Percentiles rank a stretch among this genome's conserved stretches.
phyloP scores from a whole-genome alignment of 2,329 filamentous ascomycete genomes.

The Verticillium zaregamsianum region DNA sequence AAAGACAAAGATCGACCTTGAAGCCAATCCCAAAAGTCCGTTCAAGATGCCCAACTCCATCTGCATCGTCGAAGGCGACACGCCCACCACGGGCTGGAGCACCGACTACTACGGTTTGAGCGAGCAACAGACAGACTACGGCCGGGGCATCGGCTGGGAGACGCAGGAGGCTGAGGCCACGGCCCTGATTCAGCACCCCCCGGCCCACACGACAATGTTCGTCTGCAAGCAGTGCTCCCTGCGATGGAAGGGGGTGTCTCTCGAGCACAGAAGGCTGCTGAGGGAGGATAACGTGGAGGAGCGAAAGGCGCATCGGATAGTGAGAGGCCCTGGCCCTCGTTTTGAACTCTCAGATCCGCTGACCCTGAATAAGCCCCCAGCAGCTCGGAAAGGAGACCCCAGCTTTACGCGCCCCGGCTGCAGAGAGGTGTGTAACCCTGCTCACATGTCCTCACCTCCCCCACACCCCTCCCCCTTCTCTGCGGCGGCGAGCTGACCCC shows the following conservation, averaged over 20 bases:
- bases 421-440: background rate
- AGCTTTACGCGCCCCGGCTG: background rate
- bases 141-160: constrained; percentile 9
- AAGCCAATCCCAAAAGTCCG: background rate
- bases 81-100: constrained; percentile 6
- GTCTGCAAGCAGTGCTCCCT: constrained; percentile 9
- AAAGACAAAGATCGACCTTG: too few relatives aligned
- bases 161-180: constrained; percentile 11
- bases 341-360: background rate
- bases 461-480: background rate
- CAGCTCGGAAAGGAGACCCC: background rate
- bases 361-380: background rate
- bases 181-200: constrained; percentile 2
- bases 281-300: background rate
- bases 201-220: constrained; percentile 6
- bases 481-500: background rate
- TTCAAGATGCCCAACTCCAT: constrained; percentile 2
- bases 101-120: constrained; percentile 10
- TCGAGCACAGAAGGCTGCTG: background rate
- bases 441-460: background rate
- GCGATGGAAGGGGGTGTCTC: constrained; percentile 8
- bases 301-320: background rate
- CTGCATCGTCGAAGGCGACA: constrained; percentile 6
- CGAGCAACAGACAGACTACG: constrained; percentile 2
- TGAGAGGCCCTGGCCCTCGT: background rate